Base-by-base conservation (phyloP, 768 basidiomycete genomes). In the Lactarius indigo region DNA sequence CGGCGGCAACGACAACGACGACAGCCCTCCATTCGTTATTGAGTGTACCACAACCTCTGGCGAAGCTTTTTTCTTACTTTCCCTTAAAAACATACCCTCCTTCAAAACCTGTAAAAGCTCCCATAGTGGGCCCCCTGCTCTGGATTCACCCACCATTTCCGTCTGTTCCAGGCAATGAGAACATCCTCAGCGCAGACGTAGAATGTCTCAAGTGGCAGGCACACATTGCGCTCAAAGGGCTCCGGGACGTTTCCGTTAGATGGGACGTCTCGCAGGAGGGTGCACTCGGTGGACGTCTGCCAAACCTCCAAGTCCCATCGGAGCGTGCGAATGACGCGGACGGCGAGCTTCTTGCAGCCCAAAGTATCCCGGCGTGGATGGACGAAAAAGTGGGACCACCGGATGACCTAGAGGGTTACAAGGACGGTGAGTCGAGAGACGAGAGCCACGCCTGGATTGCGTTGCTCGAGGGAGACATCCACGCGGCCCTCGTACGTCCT, bases 171-270 rank as follows among this genome's bases (percentile, higher is more conserved):
- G 54, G 42, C 39, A 65, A 42, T 70, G 74, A 59, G 52, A 70
- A 72, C 59, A 71, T 78, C 3, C 83, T 94, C 68, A 91, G 90
- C 76, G 75, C 81, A 61, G 92, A 94, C 76, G 87, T 93, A 71
- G 91, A 93, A 71, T 94, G 92, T 74, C 84, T 94, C 73, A 93
- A 92, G 77, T 94, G 92, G 92, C 92, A 94, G 75, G 90, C 92
- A 0, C 92, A 89, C 71, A 80, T 91, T 57, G 87, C 88, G 30
- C 84, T 89, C 57, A 87, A 89, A 64, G 86, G 85, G 9, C 73
- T 90, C 66, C 73, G 71, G 23, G 68, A 75, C 71, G 76, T 91
- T 63, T 77, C 75, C 26, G 74, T 92, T 17, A 85, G 90, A 54
- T 89, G 85, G 78, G 89, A 93, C 75, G 79, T 94, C 33, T 74